phyloP scores from a whole-genome alignment of 1,284 basidiomycete species.

The Cronartium quercuum region DNA sequence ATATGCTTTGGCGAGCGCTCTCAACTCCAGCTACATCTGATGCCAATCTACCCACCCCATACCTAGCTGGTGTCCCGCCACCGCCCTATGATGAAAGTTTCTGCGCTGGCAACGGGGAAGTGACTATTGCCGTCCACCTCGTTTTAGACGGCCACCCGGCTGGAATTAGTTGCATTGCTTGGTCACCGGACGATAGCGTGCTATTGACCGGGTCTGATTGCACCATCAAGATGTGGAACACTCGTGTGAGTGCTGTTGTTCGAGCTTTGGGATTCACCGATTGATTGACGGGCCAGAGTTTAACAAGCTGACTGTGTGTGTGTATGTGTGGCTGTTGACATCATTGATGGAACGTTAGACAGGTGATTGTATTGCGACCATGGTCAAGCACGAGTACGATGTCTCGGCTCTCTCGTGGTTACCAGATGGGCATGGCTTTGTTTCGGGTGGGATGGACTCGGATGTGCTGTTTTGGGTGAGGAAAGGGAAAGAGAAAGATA shows the following conservation, averaged over 20 bases:
- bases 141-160: conserved; percentile 68
- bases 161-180: conserved; percentile 71
- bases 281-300: conserved; percentile 16
- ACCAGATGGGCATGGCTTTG: conserved; percentile 78
- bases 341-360: conserved; percentile 54
- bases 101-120: conserved; percentile 55
- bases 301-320: conserved; percentile 4
- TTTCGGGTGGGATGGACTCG: conserved; percentile 82
- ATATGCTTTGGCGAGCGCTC: neutral
- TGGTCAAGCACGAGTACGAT: conserved; percentile 70
- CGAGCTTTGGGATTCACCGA: neutral
- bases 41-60: conserved; percentile 6
- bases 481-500: conserved; percentile 37
- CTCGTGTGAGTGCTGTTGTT: conserved; percentile 57
- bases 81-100: conserved; percentile 23
- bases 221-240: conserved; percentile 77
- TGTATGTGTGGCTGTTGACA: conserved; percentile 44
- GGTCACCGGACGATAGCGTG: conserved; percentile 78
- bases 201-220: conserved; percentile 74
- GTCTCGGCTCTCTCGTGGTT: conserved; percentile 83
- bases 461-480: conserved; percentile 81
- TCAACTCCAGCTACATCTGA: neutral
- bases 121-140: conserved; percentile 60
- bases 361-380: conserved; percentile 60
- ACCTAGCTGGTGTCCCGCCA: conserved; percentile 5